These are phyloP conservation scores for Magnolia officinalis DNA, from an alignment of 164 flowering plant species.

Conservation along the genomic window DNA sequence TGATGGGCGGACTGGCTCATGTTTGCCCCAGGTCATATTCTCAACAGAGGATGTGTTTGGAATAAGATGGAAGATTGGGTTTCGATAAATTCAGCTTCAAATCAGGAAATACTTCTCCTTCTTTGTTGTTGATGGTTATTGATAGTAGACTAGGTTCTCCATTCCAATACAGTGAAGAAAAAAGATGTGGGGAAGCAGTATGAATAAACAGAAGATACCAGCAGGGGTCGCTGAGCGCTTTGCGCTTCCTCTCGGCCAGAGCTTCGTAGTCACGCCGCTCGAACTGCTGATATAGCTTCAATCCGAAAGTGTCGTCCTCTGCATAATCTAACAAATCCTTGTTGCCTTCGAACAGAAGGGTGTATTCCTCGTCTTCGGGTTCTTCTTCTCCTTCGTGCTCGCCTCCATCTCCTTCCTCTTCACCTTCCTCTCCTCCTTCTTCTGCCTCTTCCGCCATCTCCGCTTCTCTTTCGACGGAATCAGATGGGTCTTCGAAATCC, in stretches of 20 bases:
- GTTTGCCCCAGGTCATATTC: no score
- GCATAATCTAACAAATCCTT: constrained; percentile 52
- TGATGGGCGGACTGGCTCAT: no score
- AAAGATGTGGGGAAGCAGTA: neutral
- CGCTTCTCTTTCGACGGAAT: neutral
- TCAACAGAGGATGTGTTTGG: no score
- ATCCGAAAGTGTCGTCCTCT: constrained; percentile 36
- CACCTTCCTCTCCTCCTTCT: constrained; percentile 11
- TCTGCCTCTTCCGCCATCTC: constrained; percentile 3
- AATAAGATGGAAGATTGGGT: no score
- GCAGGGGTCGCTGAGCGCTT: constrained; percentile 27
- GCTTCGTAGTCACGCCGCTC: constrained; percentile 64
- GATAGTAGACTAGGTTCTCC: neutral
- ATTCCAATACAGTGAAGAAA: neutral
- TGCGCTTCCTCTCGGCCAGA: constrained; percentile 61
- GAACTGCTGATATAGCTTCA: constrained; percentile 47
- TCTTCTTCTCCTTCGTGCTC: constrained; percentile 30
- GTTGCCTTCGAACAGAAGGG: constrained; percentile 40
- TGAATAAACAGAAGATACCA: constrained; percentile 7
- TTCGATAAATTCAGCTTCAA: no score
- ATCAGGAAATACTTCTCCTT: no score
- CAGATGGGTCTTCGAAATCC: neutral
- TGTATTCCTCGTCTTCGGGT: constrained; percentile 36
- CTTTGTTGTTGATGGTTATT: no score
- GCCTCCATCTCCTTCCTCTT: constrained; percentile 26